Evolutionary conservation across 1,284 basidiomycete species (phyloP), one percentile per base, ranked within the genome.

Genomic region (Moesziomyces aphidis): DNA sequence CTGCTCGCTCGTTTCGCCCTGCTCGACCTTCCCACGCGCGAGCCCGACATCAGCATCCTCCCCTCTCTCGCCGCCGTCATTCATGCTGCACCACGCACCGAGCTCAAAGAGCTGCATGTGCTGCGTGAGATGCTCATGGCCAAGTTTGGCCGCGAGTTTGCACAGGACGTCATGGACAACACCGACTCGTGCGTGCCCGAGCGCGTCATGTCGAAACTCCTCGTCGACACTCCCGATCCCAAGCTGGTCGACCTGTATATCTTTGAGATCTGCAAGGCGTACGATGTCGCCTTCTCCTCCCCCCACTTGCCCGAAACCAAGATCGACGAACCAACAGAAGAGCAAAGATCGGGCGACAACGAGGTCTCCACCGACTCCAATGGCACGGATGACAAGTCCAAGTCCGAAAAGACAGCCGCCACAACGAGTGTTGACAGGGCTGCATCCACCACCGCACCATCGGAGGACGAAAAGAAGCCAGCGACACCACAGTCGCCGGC

Each of bases 41-140:
- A 93, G 82, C 94, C 95, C 11, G 95, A 98, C 85, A 89, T 91
- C 9, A 90, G 89, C 42, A 89, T 95, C 13, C 86, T 87, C 47
- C 93, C 94, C 86, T 94, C 88, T 0, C 85, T 91, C 22, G 89
- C 88, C 78, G 90, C 91, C 50, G 89, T 99, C 77, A 92, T 99
- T 56, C 90, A 95, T 79, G 94, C 95, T 13, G 93, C 95, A 15
- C 93, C 93, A 22, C 88, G 93, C 69, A 95, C 93, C 22, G 85
- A 86, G 64, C 53, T 85, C 9, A 61, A 84, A 91, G 96, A 99
- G 85, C 89, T 99, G 39, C 93, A 97, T 77, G 87, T 94, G 42
- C 86, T 98, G 44, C 90, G 95, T 46, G 95, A 98, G 83, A 90
- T 97, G 84, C 89, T 99, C 61, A 93, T 96, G 91, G 92, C 95